Conservation (phyloP, 148 eudicot genomes). For the Fagopyrum esculentum region DNA sequence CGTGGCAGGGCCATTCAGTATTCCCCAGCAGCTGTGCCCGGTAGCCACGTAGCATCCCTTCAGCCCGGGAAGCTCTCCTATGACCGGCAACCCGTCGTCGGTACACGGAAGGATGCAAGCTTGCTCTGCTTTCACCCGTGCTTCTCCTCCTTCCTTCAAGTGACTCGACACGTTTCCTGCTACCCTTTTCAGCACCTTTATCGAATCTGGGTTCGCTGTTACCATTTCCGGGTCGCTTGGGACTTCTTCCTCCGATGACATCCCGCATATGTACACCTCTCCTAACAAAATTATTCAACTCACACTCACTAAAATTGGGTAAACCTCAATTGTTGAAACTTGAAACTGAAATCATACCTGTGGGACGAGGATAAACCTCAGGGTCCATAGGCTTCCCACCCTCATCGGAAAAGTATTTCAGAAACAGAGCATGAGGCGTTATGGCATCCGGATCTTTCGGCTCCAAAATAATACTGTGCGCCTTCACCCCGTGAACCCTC, state of each 20-base stretch:
- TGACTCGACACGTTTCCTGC: constrained; percentile 65
- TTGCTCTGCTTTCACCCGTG: constrained; percentile 71
- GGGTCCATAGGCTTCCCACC: constrained; percentile 70
- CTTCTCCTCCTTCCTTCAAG: constrained; percentile 58
- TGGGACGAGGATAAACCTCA: constrained; percentile 84
- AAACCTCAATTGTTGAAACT: no score
- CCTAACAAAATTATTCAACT: constrained; percentile 31
- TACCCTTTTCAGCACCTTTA: constrained; percentile 55
- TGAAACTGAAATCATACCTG: constrained; percentile 33
- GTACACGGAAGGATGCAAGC: constrained; percentile 86
- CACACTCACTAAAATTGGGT: neutral
- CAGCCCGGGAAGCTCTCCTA: constrained; percentile 67
- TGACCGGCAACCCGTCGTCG: constrained; percentile 58
- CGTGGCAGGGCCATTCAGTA: constrained; percentile 83
- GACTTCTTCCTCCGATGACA: constrained; percentile 62
- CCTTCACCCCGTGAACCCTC: constrained; percentile 71
- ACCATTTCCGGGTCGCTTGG: constrained; percentile 67
- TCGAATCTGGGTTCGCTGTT: constrained; percentile 54
- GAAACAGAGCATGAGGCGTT: constrained; percentile 61
- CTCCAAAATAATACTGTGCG: constrained; percentile 75
- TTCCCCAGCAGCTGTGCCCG: constrained; percentile 91
- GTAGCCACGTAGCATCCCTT: constrained; percentile 80
- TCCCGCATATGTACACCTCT: constrained; percentile 86
- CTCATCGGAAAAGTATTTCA: constrained; percentile 45
- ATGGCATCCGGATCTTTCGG: constrained; percentile 51